Conservation (phyloP, 805 yeast genomes). For the Yamadazyma nakazawae region DNA sequence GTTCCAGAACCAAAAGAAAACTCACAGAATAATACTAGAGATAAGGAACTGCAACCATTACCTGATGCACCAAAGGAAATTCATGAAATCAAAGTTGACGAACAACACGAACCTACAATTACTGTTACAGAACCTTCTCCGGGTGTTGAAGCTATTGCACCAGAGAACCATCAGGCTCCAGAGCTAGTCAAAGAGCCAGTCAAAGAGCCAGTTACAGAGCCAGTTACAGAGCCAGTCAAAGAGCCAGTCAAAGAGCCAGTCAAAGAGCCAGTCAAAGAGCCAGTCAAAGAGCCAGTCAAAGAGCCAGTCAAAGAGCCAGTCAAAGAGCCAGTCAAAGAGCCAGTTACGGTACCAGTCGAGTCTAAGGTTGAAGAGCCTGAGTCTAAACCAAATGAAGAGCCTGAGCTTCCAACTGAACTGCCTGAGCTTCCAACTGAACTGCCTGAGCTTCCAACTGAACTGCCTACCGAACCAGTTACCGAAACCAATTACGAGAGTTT, state of each 20-base stretch:
- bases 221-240: not conserved
- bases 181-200: no score
- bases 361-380: not conserved
- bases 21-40: not conserved
- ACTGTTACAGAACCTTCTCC: slow-evolving; percentile 8
- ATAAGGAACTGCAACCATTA: slow-evolving; percentile 6
- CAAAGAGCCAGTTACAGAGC: not conserved
- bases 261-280: not conserved
- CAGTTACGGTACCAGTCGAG: not conserved
- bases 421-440: not conserved
- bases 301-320: no score
- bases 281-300: not conserved
- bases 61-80: slow-evolving; percentile 5
- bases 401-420: not conserved
- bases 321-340: not conserved
- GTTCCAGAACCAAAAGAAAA: slow-evolving; percentile 3
- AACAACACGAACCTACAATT: not conserved
- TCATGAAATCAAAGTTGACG: slow-evolving; percentile 1
- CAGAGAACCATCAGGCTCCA: no score
- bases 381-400: not conserved
- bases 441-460: not conserved
- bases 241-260: no score
- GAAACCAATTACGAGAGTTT: no score
- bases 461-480: no score
- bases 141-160: not conserved